Conservation (phyloP, 2,329 filamentous ascomycete genomes). For the Aspergillus tanneri region DNA sequence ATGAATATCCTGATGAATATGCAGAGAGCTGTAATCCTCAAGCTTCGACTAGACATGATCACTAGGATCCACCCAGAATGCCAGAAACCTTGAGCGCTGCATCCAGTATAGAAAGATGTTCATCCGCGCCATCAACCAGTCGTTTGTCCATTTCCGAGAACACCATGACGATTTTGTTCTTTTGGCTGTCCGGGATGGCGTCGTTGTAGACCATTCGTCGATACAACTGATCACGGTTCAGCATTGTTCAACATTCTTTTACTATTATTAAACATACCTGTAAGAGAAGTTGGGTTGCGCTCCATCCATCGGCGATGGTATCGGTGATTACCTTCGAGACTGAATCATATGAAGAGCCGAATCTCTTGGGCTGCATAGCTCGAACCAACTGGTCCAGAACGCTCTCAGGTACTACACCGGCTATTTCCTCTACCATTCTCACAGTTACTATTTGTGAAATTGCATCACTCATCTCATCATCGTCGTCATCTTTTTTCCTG, state of each 20-base stretch:
- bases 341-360: constrained; percentile 65
- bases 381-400: constrained; percentile 70
- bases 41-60: not conserved
- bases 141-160: constrained; percentile 96
- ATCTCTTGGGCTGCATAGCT: constrained; percentile 71
- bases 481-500: constrained; percentile 49
- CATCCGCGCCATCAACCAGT: constrained; percentile 89
- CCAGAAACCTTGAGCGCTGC: constrained; percentile 76
- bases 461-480: constrained; percentile 61
- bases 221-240: constrained; percentile 51
- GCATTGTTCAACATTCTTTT: not conserved
- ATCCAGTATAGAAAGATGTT: constrained; percentile 89
- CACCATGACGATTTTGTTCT: constrained; percentile 82
- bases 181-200: constrained; percentile 76
- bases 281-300: constrained; percentile 79
- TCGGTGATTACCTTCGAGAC: constrained; percentile 81
- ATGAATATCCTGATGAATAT: not conserved
- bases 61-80: constrained; percentile 54
- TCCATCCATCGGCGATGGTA: constrained; percentile 96
- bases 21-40: not conserved
- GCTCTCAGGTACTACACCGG: constrained; percentile 79
- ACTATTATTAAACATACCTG: constrained; percentile 57
- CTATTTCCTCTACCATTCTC: constrained; percentile 86
- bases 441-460: constrained; percentile 62
- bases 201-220: constrained; percentile 81